phyloP scores from a whole-genome alignment of 164 flowering plant species.

The Chloranthus sessilifolius region DNA sequence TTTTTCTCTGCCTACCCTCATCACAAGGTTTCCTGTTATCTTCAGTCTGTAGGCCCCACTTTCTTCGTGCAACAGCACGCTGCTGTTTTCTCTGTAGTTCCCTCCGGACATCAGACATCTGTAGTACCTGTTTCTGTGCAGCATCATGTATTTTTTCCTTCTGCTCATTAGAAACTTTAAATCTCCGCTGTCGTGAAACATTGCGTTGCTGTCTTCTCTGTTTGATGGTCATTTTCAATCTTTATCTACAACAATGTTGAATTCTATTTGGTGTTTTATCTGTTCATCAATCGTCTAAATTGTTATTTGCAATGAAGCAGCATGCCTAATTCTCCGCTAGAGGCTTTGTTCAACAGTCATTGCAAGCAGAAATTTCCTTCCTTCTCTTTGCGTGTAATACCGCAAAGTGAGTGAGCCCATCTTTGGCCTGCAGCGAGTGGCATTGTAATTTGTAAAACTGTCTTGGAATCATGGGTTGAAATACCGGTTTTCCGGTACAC shows the following conservation, averaged over 20 bases:
- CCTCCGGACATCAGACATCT: constrained; percentile 5
- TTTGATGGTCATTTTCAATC: constrained; percentile 3
- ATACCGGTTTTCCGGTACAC: too few relatives aligned
- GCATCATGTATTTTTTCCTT: constrained; percentile 5
- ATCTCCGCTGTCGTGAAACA: constrained; percentile 4
- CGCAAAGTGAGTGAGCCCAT: too few relatives aligned
- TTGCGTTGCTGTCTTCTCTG: constrained; percentile 2
- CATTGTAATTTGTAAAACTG: too few relatives aligned
- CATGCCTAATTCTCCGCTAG: too few relatives aligned
- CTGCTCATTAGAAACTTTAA: constrained; percentile 9
- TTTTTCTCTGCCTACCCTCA: not conserved
- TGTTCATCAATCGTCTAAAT: not conserved
- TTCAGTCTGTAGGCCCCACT: not conserved
- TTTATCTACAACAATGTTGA: not conserved
- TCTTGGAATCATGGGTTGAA: too few relatives aligned
- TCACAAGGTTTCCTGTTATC: not conserved
- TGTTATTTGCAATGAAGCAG: not conserved
- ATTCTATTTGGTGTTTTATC: not conserved
- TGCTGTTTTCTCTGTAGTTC: constrained; percentile 10
- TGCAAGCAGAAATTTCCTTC: too few relatives aligned
- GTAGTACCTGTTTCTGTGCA: not conserved
- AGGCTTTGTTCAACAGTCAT: too few relatives aligned
- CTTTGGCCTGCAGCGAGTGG: too few relatives aligned
- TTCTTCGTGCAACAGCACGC: not conserved
- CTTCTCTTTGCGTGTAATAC: too few relatives aligned